These are phyloP conservation scores for Trichoderma parareesei DNA, from an alignment of 495 filamentous ascomycete species.

Conservation along the genomic window DNA sequence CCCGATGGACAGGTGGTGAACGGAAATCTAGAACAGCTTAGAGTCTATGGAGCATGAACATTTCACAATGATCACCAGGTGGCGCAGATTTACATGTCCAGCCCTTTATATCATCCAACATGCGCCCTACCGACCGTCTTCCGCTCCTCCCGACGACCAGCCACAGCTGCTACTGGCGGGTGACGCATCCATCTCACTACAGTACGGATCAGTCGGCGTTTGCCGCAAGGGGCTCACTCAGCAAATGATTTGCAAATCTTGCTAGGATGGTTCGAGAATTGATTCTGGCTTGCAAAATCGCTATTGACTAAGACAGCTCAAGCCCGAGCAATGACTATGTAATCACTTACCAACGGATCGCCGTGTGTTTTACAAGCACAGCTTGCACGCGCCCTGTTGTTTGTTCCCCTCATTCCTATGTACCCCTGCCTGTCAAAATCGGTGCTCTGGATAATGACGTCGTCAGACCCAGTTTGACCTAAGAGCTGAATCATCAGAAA, in stretches of 20 bases:
- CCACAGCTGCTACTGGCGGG: neutral
- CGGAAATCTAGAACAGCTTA: neutral
- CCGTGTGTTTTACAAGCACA: no score
- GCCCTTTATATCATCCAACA: conserved; percentile 3
- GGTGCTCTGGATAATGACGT: no score
- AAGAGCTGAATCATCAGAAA: no score
- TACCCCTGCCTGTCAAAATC: no score
- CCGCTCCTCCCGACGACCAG: conserved; percentile 2
- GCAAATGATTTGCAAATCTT: neutral
- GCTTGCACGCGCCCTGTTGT: no score
- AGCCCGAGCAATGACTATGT: neutral
- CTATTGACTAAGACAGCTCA: neutral
- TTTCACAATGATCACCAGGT: neutral
- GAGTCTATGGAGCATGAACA: neutral
- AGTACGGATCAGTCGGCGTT: neutral
- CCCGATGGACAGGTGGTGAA: neutral
- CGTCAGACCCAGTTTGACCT: no score
- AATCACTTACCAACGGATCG: neutral
- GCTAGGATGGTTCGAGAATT: neutral
- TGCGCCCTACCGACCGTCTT: neutral
- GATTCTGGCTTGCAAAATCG: neutral
- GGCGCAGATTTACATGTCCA: neutral
- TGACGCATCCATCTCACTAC: neutral
- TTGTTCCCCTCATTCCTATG: no score
- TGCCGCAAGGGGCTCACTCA: neutral